Base-by-base conservation (phyloP, 2,329 filamentous ascomycete species). In the Cladophialophora bantiana region DNA sequence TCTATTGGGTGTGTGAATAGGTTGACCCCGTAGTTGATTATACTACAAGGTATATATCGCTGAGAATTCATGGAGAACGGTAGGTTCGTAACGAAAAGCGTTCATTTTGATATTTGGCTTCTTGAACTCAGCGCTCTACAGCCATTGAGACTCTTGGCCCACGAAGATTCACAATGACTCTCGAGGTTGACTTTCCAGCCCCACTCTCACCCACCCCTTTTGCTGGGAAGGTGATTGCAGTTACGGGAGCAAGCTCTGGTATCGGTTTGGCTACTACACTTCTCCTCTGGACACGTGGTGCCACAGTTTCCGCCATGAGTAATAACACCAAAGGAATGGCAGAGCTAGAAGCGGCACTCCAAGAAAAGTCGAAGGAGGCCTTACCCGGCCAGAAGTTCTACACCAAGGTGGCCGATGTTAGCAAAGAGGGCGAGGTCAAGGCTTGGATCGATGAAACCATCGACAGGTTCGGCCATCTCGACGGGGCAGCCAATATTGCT, bases 231-330 rank as follows among this genome's bases (percentile, higher is more conserved):
- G 59, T 62, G 35, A 62, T 62, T n/a, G 18, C 59, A 7, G 56
- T 68, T 36, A 68, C 64, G 7, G 66, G 66, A 58, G 66, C 62
- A 45, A 80, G 80, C 3, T 79, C 78, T 9, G 84, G 84, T 20
- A 85, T 86, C 59, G 84, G 83, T n/a, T 78, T 83, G 12, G 80
- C 79, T 12, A 82, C 82, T 6, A 80, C 83, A 9, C 76, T 79
- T 31, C 77, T 82, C 10, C 78, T 85, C 2, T 78, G 80, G 64
- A 71, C 74, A 1, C 76, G 77, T 20, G 83, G 83, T 31, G 83
- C 82, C 2, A 76, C 67, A 5, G 70, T 86, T 4, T 83, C 83
- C 7, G 59, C 45, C 3, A 62, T 62, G 26, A 62, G 59, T 18
- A 62, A 55, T 48, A 62, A 55, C 32, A 10, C 58, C 18, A 26